Conservation (phyloP, 1,284 basidiomycete genomes). For the Filobasidium uniguttulatum region DNA sequence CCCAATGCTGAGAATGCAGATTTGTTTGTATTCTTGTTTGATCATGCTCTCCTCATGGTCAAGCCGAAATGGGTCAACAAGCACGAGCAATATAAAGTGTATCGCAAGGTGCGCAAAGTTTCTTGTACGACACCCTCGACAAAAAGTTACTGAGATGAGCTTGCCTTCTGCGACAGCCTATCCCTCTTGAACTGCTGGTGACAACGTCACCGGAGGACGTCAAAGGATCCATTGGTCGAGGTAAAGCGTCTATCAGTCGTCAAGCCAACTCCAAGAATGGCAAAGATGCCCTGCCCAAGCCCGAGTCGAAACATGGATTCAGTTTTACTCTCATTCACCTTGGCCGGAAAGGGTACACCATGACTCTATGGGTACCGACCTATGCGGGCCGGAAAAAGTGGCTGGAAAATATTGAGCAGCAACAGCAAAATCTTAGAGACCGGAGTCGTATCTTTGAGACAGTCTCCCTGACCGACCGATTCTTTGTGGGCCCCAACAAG, state of each 20-base stretch:
- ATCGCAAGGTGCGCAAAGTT: slow-evolving; percentile 57
- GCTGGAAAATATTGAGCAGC: slow-evolving; percentile 81
- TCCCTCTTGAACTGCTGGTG: slow-evolving; percentile 84
- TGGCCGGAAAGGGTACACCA: slow-evolving; percentile 80
- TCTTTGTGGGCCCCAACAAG: slow-evolving; percentile 66
- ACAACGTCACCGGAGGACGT: slow-evolving; percentile 67
- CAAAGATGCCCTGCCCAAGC: slow-evolving; percentile 37
- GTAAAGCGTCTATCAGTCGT: slow-evolving; percentile 36
- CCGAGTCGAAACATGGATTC: slow-evolving; percentile 73
- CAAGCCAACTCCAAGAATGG: slow-evolving; percentile 31
- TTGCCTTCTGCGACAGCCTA: slow-evolving; percentile 48
- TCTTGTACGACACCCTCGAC: background rate
- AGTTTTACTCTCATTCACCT: slow-evolving; percentile 88
- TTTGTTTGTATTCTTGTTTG: slow-evolving; percentile 86
- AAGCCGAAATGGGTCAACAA: slow-evolving; percentile 78
- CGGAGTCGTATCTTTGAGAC: slow-evolving; percentile 79
- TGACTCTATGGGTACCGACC: slow-evolving; percentile 85
- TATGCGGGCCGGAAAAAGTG: slow-evolving; percentile 80
- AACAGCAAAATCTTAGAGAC: slow-evolving; percentile 74
- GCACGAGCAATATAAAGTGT: slow-evolving; percentile 85
- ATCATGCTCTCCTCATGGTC: slow-evolving; percentile 90
- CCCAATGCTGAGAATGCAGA: slow-evolving; percentile 68
- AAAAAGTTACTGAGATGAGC: background rate
- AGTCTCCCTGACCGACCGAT: slow-evolving; percentile 68
- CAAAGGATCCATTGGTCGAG: slow-evolving; percentile 32